Base-by-base conservation (phyloP, 2,329 filamentous ascomycete genomes). In the Hypoxylon sp. region DNA sequence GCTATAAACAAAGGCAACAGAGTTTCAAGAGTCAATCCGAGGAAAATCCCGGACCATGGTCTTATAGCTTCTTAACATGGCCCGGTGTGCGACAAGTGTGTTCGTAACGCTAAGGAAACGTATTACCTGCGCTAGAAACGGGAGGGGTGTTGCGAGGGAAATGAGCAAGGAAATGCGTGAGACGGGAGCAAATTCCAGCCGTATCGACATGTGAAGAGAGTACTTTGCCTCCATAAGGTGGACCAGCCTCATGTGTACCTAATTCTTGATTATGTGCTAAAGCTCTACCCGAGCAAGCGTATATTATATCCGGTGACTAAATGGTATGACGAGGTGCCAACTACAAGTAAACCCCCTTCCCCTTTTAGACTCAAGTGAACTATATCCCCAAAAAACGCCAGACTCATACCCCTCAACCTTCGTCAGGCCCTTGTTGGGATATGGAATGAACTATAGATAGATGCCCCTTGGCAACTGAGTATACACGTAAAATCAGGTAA, bases 291-390 rank as follows among this genome's bases (percentile, higher is more conserved):
- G 50, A 55, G 50, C 42, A 58, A 40, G 26, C 28, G 18, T 59
- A 55, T 61, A 64, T 63, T 66, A 68, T 65, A 46, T 4, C 28
- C 20, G 42, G 28, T 38, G 45, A 26, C 45, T 28, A 36, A 36
- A n/a, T 38, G 49, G 48, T 60, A 52, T 18, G 18, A 44, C 60
- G n/a, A 45, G 48, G 59, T 63, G 56, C 30, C 22, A 66, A 61
- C 36, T 61, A 11, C 28, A 22, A n/a, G n/a, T n/a, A n/a, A 42
- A 12, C 26, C 42, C 42, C 44, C 40, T 33, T 33, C 3, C 52
- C 42, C 26, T 48, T 68, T 65, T 54, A 49, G 58, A 33, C 46
- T 52, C 60, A 30, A 48, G 61, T 55, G n/a, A 58, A 49, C 55
- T 53, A 30, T 30, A 33, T 53, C 42, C 22, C 54, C 46, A 40